These are phyloP conservation scores for Anisodus acutangulus DNA, from an alignment of 257 asterid species.

Conservation along the genomic window DNA sequence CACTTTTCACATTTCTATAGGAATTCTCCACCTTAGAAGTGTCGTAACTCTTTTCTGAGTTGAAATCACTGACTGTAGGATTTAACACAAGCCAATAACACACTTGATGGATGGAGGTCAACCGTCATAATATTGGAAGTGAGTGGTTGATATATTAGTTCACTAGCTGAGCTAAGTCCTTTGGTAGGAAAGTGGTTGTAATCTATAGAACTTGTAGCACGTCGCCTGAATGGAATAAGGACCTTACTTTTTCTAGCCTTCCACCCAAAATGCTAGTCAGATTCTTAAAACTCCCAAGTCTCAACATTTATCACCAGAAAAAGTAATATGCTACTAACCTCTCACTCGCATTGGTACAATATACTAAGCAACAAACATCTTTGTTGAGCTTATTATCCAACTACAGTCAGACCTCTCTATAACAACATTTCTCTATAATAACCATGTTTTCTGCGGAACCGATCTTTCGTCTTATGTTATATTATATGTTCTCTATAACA, in stretches of 20 bases:
- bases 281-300: not conserved
- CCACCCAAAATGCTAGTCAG: not conserved
- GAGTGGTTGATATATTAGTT: not conserved
- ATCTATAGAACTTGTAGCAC: not conserved
- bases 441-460: too few relatives aligned
- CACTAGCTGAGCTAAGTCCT: slow-evolving; percentile 1
- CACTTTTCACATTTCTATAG: not conserved
- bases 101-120: not conserved
- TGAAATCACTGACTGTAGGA: not conserved
- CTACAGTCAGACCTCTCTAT: too few relatives aligned
- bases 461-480: too few relatives aligned
- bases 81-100: not conserved
- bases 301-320: not conserved
- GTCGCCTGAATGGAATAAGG: not conserved
- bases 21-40: not conserved
- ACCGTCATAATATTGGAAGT: not conserved
- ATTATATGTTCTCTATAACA: too few relatives aligned
- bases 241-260: not conserved
- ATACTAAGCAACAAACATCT: not conserved
- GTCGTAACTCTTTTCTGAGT: not conserved
- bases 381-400: slow-evolving; percentile 1
- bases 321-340: not conserved
- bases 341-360: not conserved
- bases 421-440: too few relatives aligned
- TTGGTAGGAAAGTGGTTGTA: not conserved